phyloP scores from a whole-genome alignment of 148 eudicot genomes.

The Pouteria glomerata region DNA sequence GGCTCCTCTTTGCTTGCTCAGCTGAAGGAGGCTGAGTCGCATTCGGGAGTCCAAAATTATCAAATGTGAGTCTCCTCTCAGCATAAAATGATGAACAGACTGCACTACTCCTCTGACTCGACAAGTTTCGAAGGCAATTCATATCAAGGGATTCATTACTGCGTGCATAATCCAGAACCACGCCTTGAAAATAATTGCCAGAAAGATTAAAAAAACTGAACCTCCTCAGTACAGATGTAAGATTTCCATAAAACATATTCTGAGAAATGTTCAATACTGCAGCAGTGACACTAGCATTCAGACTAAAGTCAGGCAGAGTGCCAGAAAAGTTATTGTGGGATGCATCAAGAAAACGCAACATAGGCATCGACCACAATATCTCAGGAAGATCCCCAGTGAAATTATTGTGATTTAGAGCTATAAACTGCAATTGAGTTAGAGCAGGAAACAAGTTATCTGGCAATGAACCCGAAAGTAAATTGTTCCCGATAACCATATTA shows the following conservation, averaged over 20 bases:
- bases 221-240: slow-evolving; percentile 39
- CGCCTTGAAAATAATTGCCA: slow-evolving; percentile 70
- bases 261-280: slow-evolving; percentile 55
- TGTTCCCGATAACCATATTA: slow-evolving; percentile 51
- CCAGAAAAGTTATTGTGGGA: slow-evolving; percentile 76
- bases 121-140: slow-evolving; percentile 65
- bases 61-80: slow-evolving; percentile 49
- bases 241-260: slow-evolving; percentile 62
- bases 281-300: slow-evolving; percentile 34
- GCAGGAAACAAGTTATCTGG: slow-evolving; percentile 50
- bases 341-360: slow-evolving; percentile 53
- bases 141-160: slow-evolving; percentile 29
- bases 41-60: slow-evolving; percentile 62
- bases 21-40: slow-evolving; percentile 27
- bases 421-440: slow-evolving; percentile 46
- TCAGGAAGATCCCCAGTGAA: slow-evolving; percentile 64
- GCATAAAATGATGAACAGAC: slow-evolving; percentile 68
- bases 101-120: slow-evolving; percentile 40
- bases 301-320: slow-evolving; percentile 37
- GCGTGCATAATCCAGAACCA: slow-evolving; percentile 34
- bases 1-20: slow-evolving; percentile 23
- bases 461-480: slow-evolving; percentile 53
- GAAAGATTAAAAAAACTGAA: slow-evolving; percentile 56
- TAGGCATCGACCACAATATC: slow-evolving; percentile 57
- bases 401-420: slow-evolving; percentile 50